These are phyloP conservation scores for Cavenderia fasciculata DNA, from an alignment of 78 protist species.

Conservation along the genomic window DNA sequence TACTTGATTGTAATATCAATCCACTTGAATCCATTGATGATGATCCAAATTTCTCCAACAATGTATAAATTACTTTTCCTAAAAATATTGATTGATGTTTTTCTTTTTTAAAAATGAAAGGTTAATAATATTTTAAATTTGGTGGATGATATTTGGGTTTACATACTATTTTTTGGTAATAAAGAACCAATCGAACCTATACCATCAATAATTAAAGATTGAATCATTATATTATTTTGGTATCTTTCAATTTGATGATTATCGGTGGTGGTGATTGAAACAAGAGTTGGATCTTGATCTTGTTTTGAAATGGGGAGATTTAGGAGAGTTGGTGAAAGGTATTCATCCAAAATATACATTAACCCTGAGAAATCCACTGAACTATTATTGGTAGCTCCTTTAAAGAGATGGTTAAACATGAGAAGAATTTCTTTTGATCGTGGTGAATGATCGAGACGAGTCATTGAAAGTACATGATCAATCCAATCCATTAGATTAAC, in stretches of 20 bases:
- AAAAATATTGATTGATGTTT: constrained; percentile 45
- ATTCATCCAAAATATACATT: constrained; percentile 53
- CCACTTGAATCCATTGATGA: not conserved
- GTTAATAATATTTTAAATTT: not conserved
- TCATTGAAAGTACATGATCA: constrained; percentile 28
- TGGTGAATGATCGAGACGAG: constrained; percentile 33
- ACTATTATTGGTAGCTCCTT: not conserved
- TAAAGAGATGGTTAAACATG: not conserved
- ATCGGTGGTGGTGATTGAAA: not conserved
- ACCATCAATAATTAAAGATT: constrained; percentile 32
- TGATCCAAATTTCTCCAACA: constrained; percentile 52
- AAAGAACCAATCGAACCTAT: constrained; percentile 6
- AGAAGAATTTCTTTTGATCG: constrained; percentile 43
- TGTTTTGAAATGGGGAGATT: constrained; percentile 5
- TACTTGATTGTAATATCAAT: constrained; percentile 2
- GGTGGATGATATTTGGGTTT: not conserved
- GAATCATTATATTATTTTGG: constrained; percentile 23
- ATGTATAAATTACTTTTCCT: constrained; percentile 31
- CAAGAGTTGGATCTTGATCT: not conserved
- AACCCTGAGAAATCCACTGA: constrained; percentile 14
- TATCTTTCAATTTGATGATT: constrained; percentile 8
- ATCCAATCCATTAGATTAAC: constrained; percentile 23
- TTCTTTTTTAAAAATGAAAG: not conserved
- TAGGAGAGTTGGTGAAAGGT: constrained; percentile 17
- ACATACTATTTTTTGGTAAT: not conserved